Base-by-base conservation (phyloP, 2,329 filamentous ascomycete genomes). In the Colletotrichum sp. region DNA sequence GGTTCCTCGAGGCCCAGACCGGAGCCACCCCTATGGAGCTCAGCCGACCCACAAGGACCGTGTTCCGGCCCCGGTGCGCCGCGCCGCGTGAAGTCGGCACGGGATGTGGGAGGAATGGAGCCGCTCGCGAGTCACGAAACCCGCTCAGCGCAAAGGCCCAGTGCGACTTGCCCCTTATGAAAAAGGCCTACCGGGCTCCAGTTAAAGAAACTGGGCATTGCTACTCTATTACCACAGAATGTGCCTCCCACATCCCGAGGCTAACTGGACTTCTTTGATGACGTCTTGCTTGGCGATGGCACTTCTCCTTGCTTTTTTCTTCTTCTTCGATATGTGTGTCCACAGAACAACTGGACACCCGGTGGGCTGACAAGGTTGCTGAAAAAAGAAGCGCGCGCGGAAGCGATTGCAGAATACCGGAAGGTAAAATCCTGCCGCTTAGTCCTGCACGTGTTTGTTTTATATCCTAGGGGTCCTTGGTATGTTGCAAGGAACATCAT, bases 241-340 rank as follows among this genome's bases (percentile, higher is more conserved):
- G 5, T 12, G 15, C 13, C 70, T 72, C 70, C 70, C 70, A 72
- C 70, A 72, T 72, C 55, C 70, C 70, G 70, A 6, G 44, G 24
- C 10, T 4, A 18, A 59, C 55, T 59, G 21, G 55, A 24, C 55
- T 28, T 28, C 26, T 59, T 59, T 59, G 16, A 59, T 59, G 55
- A 59, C 55, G 55, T 59, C 55, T 59, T 28, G 55, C 55, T 59
- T 59, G 55, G 55, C 55, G 24, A 59, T 26, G 55, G 26, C 21
- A 59, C 24, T 21, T 30, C 55, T 59, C 24, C 24, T 59, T 59
- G 24, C 24, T 59, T 59, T 59, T 30, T 59, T 59, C n/a, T 13
- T 52, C n/a, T 49, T 49, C 12, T 21, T 49, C 44, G 44, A 49
- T 49, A 49, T 21, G 44, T 5, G 44, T 49, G n/a, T 52, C 44